phyloP scores from a whole-genome alignment of 2,329 filamentous ascomycete species.

The Acarospora socialis region DNA sequence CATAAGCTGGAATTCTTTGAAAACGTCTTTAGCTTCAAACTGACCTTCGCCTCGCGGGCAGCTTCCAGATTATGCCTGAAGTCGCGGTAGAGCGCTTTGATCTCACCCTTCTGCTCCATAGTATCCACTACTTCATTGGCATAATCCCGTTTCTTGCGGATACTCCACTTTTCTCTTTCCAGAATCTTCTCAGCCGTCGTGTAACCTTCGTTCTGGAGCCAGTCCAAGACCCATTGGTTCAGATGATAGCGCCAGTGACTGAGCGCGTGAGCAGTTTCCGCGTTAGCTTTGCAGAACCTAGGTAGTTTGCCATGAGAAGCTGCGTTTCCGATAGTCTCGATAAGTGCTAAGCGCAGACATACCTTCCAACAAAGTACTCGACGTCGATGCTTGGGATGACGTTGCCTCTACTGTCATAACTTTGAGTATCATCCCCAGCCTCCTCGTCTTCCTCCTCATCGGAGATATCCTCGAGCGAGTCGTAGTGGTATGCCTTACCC shows the following conservation, averaged over 20 bases:
- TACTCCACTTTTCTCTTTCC: conserved; percentile 46
- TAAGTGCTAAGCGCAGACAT: conserved; percentile 14
- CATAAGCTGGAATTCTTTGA: too few species aligned
- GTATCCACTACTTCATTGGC: conserved; percentile 49
- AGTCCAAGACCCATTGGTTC: conserved; percentile 55
- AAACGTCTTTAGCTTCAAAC: too few species aligned
- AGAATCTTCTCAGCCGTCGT: conserved; percentile 43
- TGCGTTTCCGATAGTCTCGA: too few species aligned
- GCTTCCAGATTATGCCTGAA: conserved; percentile 50
- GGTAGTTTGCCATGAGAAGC: background rate
- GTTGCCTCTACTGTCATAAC: conserved; percentile 34
- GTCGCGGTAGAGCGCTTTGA: conserved; percentile 48
- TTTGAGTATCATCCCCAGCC: conserved; percentile 23
- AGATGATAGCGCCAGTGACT: conserved; percentile 64
- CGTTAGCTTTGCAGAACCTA: conserved; percentile 46
- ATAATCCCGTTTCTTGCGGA: conserved; percentile 43
- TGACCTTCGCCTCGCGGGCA: conserved; percentile 39
- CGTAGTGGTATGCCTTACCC: conserved; percentile 51
- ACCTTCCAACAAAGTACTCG: conserved; percentile 40
- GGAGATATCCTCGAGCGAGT: conserved; percentile 50
- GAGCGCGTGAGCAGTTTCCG: conserved; percentile 55
- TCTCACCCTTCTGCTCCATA: conserved; percentile 46
- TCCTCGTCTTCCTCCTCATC: conserved; percentile 26
- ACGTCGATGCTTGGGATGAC: conserved; percentile 29
- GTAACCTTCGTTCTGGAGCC: conserved; percentile 44